Conservation (phyloP, 768 basidiomycete genomes). For the Panaeolus cyanescens region DNA sequence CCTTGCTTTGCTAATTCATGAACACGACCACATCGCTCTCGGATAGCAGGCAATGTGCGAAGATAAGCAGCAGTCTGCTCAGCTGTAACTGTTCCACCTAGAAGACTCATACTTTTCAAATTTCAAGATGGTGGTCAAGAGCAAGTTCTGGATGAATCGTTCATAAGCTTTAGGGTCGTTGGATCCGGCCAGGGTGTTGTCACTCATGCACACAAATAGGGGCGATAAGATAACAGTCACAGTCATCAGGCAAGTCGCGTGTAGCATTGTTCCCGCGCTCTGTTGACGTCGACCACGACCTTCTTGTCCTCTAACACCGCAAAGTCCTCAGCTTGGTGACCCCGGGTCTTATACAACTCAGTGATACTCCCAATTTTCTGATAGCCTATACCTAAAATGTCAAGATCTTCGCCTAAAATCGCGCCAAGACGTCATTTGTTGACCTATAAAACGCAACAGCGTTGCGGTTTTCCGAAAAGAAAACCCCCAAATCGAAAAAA, state of each 20-base stretch:
- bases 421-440: background rate
- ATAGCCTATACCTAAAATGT: background rate
- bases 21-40: slow-evolving; percentile 81
- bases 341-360: background rate
- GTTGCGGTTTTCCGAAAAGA: background rate
- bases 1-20: slow-evolving; percentile 75
- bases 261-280: background rate
- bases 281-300: background rate
- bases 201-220: background rate
- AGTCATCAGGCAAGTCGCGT: background rate
- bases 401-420: background rate
- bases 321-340: background rate
- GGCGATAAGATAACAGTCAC: slow-evolving; percentile 2
- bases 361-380: background rate
- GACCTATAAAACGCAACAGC: background rate
- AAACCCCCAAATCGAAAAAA: background rate
- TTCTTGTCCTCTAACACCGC: slow-evolving; percentile 1
- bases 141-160: background rate
- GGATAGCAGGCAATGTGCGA: slow-evolving; percentile 85
- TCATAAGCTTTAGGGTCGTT: background rate
- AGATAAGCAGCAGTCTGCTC: slow-evolving; percentile 64
- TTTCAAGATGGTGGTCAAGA: background rate
- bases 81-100: slow-evolving; percentile 27
- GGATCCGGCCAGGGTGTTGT: background rate
- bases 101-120: slow-evolving; percentile 27